Evolutionary conservation across 1,284 basidiomycete species (phyloP).

Genomic region (Pseudozyma hubeiensis): DNA sequence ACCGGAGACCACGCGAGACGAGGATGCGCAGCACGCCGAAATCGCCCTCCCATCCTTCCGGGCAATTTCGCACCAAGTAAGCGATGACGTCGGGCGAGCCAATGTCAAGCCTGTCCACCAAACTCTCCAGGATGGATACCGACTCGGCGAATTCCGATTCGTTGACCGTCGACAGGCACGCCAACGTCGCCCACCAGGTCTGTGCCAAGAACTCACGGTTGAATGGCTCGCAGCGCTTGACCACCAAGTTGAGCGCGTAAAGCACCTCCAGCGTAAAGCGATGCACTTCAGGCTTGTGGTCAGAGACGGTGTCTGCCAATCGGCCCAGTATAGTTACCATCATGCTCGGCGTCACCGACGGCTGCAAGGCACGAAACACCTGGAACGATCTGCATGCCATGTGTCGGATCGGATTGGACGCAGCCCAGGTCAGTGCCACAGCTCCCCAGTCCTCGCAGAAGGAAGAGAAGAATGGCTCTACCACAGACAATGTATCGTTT

Average conservation of each 20-base stretch:
- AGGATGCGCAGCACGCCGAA: conserved; percentile 78
- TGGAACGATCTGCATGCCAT: conserved; percentile 90
- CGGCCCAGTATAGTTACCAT: conserved; percentile 84
- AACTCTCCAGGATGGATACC: conserved; percentile 76
- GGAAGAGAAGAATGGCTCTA: conserved; percentile 27
- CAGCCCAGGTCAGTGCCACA: conserved; percentile 84
- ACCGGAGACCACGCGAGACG: conserved; percentile 84
- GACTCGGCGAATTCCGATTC: conserved; percentile 83
- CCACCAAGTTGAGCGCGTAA: conserved; percentile 79
- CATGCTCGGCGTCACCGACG: conserved; percentile 78
- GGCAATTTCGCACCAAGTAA: conserved; percentile 77
- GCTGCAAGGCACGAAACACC: conserved; percentile 85
- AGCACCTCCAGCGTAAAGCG: conserved; percentile 86
- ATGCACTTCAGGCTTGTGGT: conserved; percentile 78
- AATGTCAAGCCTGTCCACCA: conserved; percentile 81
- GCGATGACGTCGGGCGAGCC: conserved; percentile 77
- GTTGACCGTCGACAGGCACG: conserved; percentile 83
- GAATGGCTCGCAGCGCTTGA: conserved; percentile 75
- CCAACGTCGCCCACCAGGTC: conserved; percentile 86
- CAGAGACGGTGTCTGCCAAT: conserved; percentile 85
- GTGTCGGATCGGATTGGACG: conserved; percentile 84
- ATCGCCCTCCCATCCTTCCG: conserved; percentile 79
- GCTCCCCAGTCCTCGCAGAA: conserved; percentile 83
- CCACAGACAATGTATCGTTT: conserved; percentile 28
- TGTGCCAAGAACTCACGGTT: conserved; percentile 77